These are phyloP conservation scores for Rhizopus arrhizus DNA, from an alignment of 371 early-diverging fungal genomes.

Conservation along the genomic window DNA sequence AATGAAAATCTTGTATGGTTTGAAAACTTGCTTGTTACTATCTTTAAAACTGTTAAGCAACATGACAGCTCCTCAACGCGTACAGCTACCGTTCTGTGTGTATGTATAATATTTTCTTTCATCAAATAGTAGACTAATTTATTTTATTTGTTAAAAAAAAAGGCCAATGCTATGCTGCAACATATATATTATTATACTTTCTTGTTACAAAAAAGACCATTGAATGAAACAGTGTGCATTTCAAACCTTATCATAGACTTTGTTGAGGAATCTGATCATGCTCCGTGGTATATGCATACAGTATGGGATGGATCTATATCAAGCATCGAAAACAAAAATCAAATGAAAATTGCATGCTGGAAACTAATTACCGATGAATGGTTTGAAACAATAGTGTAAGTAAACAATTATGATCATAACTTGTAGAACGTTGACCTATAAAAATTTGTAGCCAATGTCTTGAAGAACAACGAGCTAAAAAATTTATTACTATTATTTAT, in stretches of 20 bases:
- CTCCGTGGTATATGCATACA: constrained; percentile 5
- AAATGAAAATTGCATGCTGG: constrained; percentile 54
- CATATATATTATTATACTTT: constrained; percentile 34
- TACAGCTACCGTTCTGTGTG: not conserved
- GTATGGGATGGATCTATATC: constrained; percentile 52
- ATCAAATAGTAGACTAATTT: not conserved
- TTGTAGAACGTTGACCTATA: too few relatives aligned
- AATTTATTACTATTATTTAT: constrained; percentile 22
- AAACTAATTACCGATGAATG: constrained; percentile 60
- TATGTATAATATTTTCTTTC: constrained; percentile 5
- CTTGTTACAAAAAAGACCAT: not conserved
- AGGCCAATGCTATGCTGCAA: constrained; percentile 43
- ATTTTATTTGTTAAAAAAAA: not conserved
- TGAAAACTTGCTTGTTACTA: constrained; percentile 7
- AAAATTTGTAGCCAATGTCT: constrained; percentile 30
- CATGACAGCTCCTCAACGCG: not conserved
- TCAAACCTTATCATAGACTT: constrained; percentile 31
- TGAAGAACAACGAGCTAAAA: constrained; percentile 20
- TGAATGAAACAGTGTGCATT: constrained; percentile 9
- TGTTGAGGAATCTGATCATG: constrained; percentile 15
- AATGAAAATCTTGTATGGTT: constrained; percentile 17
- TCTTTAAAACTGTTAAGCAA: not conserved
- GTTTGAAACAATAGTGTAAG: constrained; percentile 55
- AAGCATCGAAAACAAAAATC: constrained; percentile 26
- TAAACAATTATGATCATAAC: not conserved